Evolutionary conservation across 805 yeast genomes (phyloP).

Genomic region (Myxozyma melibiosi): DNA sequence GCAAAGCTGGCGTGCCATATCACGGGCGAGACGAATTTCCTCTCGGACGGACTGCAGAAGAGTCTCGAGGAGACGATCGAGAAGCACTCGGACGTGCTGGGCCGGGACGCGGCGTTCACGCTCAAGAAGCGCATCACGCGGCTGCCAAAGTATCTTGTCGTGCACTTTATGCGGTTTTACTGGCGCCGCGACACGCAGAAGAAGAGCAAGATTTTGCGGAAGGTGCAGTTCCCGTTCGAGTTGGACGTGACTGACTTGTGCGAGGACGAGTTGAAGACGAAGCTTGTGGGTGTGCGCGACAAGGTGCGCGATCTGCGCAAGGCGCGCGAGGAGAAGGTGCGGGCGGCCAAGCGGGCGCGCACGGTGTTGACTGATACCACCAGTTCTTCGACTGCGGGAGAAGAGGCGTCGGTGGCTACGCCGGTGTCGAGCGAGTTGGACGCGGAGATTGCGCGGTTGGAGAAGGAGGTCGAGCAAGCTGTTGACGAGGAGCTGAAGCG

Average conservation of each 20-base stretch:
- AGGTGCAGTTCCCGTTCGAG: constrained; percentile 92
- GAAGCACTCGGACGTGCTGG: constrained; percentile 71
- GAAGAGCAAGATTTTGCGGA: constrained; percentile 91
- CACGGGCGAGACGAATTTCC: constrained; percentile 77
- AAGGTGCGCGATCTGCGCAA: constrained; percentile 74
- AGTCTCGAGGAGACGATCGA: constrained; percentile 77
- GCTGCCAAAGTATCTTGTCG: constrained; percentile 83
- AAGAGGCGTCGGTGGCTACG: too few relatives aligned
- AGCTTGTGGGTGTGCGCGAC: constrained; percentile 73
- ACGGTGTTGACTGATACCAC: constrained; percentile 38
- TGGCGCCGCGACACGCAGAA: constrained; percentile 92
- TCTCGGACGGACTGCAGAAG: constrained; percentile 78
- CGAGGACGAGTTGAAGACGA: constrained; percentile 70
- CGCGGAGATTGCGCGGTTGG: constrained; percentile 20
- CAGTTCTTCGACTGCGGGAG: too few relatives aligned
- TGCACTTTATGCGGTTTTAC: constrained; percentile 91
- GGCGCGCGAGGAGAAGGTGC: constrained; percentile 66
- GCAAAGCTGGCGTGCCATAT: constrained; percentile 88
- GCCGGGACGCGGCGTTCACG: constrained; percentile 69
- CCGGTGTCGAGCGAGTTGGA: constrained; percentile 35
- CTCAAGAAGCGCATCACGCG: constrained; percentile 62
- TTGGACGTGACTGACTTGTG: constrained; percentile 84
- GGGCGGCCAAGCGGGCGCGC: constrained; percentile 68
- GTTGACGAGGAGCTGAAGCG: constrained; percentile 48
- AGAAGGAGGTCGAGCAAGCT: constrained; percentile 36